Evolutionary conservation across 2,329 filamentous ascomycete genomes (phyloP).

Genomic region (Sphaerulina populicola): DNA sequence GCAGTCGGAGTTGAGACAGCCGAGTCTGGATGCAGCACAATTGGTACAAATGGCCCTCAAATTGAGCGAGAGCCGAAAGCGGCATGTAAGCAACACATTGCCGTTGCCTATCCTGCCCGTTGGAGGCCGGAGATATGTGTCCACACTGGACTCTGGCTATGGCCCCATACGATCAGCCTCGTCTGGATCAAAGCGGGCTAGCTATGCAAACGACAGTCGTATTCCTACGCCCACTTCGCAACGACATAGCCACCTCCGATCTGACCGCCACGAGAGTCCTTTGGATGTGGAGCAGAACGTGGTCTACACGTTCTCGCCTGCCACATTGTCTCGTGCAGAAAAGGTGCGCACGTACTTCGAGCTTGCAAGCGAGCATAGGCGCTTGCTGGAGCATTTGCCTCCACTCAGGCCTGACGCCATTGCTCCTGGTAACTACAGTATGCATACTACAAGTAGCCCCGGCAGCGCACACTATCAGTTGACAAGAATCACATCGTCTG

Average conservation of each 20-base stretch:
- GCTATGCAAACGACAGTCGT: constrained; percentile 10
- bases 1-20: constrained; percentile 3
- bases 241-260: constrained; percentile 11
- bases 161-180: constrained; percentile 46
- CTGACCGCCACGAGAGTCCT: constrained; percentile 2
- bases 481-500: constrained; percentile 33
- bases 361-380: constrained; percentile 73
- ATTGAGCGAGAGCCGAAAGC: constrained; percentile 68
- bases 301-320: constrained; percentile 63
- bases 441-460: constrained; percentile 36
- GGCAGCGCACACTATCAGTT: constrained; percentile 36
- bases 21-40: constrained; percentile 72
- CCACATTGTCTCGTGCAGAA: constrained; percentile 71
- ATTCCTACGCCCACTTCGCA: constrained; percentile 8
- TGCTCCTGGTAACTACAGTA: constrained; percentile 37
- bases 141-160: constrained; percentile 35
- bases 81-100: constrained; percentile 53
- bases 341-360: constrained; percentile 81
- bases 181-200: constrained; percentile 28
- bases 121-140: constrained; percentile 40
- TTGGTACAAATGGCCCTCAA: constrained; percentile 90
- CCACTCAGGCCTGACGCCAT: constrained; percentile 52
- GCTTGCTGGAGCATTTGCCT: constrained; percentile 68
- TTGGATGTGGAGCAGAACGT: constrained; percentile 33
- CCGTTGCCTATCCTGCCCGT: constrained; percentile 45